Conservation (phyloP, 108 stramenopile species). For the Pseudonitzschia multistriata region DNA sequence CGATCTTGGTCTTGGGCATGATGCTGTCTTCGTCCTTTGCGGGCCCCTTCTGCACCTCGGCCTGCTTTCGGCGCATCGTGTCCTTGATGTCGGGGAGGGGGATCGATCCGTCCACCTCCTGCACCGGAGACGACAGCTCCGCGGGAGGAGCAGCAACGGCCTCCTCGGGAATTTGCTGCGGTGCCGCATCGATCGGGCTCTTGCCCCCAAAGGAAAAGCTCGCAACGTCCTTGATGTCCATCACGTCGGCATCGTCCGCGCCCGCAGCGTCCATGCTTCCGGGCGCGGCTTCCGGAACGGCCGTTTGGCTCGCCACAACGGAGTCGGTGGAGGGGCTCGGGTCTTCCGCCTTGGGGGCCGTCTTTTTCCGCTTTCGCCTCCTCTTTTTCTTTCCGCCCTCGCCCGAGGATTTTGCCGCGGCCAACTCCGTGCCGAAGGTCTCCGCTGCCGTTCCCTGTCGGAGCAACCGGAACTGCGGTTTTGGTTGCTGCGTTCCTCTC, state of each 20-base stretch:
- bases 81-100: slow-evolving; percentile 46
- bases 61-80: slow-evolving; percentile 37
- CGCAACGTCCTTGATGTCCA: slow-evolving; percentile 30
- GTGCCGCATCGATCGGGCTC: not conserved
- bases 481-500: not conserved
- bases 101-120: slow-evolving; percentile 18
- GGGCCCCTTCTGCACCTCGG: slow-evolving; percentile 36
- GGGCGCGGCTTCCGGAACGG: not conserved
- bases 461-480: not conserved
- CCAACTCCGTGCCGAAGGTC: not conserved
- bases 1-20: slow-evolving; percentile 52
- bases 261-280: not conserved
- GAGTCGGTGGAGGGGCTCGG: not conserved
- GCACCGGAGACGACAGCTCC: not conserved
- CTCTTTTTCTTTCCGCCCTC: slow-evolving; percentile 27
- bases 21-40: slow-evolving; percentile 32
- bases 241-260: slow-evolving; percentile 19
- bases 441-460: not conserved
- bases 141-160: not conserved
- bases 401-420: not conserved
- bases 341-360: not conserved
- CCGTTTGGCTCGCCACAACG: not conserved
- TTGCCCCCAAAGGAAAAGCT: slow-evolving; percentile 31
- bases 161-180: not conserved
- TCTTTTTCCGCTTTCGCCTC: slow-evolving; percentile 17